A percentile compares a stretch with the other conserved stretches of the same genome.
phyloP scores from a whole-genome alignment of 148 eudicot species.

The Diospyros kaki region DNA sequence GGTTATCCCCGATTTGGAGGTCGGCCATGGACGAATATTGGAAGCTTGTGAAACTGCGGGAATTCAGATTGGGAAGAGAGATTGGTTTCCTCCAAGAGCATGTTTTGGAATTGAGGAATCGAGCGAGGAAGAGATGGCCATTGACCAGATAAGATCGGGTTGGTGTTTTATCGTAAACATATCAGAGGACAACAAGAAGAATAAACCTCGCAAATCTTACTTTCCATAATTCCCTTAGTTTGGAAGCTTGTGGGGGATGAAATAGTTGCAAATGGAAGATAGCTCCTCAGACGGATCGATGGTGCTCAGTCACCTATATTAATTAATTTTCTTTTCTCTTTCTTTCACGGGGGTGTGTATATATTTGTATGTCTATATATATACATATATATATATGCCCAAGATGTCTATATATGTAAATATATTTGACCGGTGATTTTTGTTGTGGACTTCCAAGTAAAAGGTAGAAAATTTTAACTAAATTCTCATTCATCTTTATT shows the following conservation, averaged over 20 bases:
- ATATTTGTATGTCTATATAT: background rate
- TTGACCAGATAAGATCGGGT: conserved; percentile 19
- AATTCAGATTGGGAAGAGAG: conserved; percentile 14
- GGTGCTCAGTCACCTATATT: conserved; percentile 27
- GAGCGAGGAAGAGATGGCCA: conserved; percentile 15
- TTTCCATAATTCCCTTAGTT: conserved; percentile 43
- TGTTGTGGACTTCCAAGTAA: conserved; percentile 6
- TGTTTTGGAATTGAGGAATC: conserved; percentile 15
- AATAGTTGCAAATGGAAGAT: conserved; percentile 11
- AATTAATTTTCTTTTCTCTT: conserved; percentile 1
- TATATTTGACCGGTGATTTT: background rate
- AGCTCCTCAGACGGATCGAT: conserved; percentile 14
- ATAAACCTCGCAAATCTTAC: conserved; percentile 36
- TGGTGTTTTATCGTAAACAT: conserved; percentile 15
- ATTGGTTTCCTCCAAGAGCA: conserved; percentile 7
- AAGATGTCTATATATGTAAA: conserved; percentile 12
- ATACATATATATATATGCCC: background rate
- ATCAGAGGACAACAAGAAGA: conserved; percentile 22
- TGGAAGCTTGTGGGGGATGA: conserved; percentile 42
- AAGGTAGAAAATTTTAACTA: conserved; percentile 14
- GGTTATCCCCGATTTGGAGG: background rate
- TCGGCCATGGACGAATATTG: conserved; percentile 16
- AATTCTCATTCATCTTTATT: too few relatives aligned
- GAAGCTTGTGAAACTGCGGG: background rate
- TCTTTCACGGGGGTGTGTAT: background rate